Conservation (phyloP, 257 asterid species). For the Leonotis leonurus region DNA sequence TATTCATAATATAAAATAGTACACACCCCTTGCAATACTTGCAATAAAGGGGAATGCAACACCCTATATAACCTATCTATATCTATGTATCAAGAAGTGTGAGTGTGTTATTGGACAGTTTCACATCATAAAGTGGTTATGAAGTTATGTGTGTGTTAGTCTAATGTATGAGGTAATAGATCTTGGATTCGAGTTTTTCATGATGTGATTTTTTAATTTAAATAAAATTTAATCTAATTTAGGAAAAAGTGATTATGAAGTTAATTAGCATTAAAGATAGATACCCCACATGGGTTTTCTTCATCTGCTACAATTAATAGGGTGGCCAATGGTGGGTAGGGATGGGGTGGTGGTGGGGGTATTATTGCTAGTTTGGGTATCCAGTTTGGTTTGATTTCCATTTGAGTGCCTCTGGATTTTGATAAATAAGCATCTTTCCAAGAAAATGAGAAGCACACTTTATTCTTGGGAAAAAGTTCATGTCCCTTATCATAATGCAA, state of each 20-base stretch:
- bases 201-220: too few species aligned
- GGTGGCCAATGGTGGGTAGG: slow-evolving; percentile 17
- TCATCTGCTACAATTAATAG: slow-evolving; percentile 30
- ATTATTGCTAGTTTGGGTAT: background rate
- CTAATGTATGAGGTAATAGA: too few species aligned
- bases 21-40: too few species aligned
- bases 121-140: slow-evolving; percentile 23
- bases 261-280: slow-evolving; percentile 25
- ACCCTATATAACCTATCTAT: too few species aligned
- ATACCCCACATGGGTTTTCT: slow-evolving; percentile 29
- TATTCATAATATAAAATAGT: too few species aligned
- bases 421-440: background rate
- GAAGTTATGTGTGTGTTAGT: too few species aligned
- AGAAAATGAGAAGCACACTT: background rate
- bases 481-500: background rate
- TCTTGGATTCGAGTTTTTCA: too few species aligned
- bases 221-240: too few species aligned
- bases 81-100: background rate
- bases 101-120: slow-evolving; percentile 6
- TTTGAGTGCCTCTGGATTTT: background rate
- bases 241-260: slow-evolving; percentile 24
- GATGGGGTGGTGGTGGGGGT: background rate
- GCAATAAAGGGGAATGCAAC: too few species aligned
- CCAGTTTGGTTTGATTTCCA: background rate
- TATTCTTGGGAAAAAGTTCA: background rate